Conservation (phyloP, 2,329 filamentous ascomycete species). For the Aspergillus bombycis region DNA sequence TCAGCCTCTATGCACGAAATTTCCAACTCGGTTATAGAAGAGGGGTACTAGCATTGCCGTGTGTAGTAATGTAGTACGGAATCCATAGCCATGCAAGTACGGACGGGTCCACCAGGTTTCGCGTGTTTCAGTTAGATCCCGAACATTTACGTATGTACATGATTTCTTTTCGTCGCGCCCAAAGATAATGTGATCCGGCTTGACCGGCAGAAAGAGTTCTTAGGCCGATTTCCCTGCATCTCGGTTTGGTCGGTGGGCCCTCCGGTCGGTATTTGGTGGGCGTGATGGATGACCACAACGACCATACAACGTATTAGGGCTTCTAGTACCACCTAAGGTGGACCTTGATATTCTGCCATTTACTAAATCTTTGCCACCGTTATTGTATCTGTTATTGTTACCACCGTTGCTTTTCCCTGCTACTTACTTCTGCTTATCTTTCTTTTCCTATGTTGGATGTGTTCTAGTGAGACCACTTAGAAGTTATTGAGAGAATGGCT, state of each 20-base stretch:
- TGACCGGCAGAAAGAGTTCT: slow-evolving; percentile 1
- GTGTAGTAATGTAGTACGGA: not conserved
- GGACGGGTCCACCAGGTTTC: not conserved
- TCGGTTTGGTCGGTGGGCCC: not conserved
- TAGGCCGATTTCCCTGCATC: not conserved
- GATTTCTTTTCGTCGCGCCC: not conserved
- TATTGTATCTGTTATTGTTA: not conserved
- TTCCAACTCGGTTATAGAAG: not conserved
- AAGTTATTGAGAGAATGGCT: not conserved
- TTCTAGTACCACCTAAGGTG: not conserved
- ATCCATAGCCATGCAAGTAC: not conserved
- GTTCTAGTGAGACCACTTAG: not conserved
- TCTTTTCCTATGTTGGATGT: not conserved
- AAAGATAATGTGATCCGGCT: not conserved
- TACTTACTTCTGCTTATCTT: not conserved
- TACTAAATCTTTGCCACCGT: not conserved
- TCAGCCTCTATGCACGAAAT: not conserved
- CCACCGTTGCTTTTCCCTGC: not conserved
- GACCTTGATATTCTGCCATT: not conserved
- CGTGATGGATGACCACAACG: not conserved
- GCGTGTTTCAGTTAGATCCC: not conserved
- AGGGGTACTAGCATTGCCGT: not conserved
- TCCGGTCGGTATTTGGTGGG: not conserved
- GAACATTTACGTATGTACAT: not conserved
- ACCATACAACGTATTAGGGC: not conserved